phyloP scores from a whole-genome alignment of 257 asterid genomes.

The Ophiorrhiza pumila region DNA sequence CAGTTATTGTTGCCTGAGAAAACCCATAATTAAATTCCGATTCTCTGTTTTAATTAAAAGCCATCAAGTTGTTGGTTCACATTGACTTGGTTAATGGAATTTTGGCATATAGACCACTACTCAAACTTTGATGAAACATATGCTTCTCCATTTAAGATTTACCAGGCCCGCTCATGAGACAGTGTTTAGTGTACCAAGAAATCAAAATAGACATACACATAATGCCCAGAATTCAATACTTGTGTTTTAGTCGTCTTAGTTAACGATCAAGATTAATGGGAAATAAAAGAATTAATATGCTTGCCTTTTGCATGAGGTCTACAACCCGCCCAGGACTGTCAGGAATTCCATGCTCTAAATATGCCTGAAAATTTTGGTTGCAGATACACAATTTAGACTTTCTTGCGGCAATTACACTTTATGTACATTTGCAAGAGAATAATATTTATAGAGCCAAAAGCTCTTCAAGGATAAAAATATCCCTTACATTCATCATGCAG shows the following conservation, averaged over 20 bases:
- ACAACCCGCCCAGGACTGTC: slow-evolving; percentile 53
- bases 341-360: slow-evolving; percentile 72
- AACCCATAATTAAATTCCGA: neutral
- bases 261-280: neutral
- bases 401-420: neutral
- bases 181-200: no score
- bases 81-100: neutral
- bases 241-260: no score
- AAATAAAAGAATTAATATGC: slow-evolving; percentile 15
- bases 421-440: no score
- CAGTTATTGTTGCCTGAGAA: slow-evolving; percentile 64
- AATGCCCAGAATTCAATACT: neutral
- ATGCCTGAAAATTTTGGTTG: slow-evolving; percentile 44
- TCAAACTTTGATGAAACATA: neutral
- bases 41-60: neutral
- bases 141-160: neutral
- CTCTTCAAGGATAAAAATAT: neutral
- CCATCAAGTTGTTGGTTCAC: neutral
- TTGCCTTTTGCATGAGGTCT: slow-evolving; percentile 73
- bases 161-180: no score
- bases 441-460: neutral
- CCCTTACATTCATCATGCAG: slow-evolving; percentile 74
- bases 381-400: neutral
- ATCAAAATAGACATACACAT: neutral
- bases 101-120: neutral